Evolutionary conservation across 2,329 filamentous ascomycete genomes (phyloP).

Genomic region (Sporothrix euskadiensis): DNA sequence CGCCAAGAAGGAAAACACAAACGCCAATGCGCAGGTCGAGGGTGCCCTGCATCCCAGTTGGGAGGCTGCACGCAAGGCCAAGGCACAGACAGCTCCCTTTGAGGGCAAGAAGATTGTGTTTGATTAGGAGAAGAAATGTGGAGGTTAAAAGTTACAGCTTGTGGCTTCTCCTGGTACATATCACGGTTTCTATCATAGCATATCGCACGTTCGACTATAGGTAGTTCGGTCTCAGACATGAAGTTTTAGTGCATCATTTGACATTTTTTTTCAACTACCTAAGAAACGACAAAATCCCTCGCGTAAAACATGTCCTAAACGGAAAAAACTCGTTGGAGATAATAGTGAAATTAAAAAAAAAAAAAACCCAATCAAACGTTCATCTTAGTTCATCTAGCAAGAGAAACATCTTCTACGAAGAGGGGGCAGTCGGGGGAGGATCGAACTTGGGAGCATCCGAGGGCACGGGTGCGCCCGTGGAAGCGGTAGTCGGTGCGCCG

Average conservation of each 20-base stretch:
- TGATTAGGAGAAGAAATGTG: conserved; percentile 39
- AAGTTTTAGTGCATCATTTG: not conserved
- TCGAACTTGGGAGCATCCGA: conserved; percentile 32
- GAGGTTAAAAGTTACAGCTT: not conserved
- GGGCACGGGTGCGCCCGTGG: conserved; percentile 16
- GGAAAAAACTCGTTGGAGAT: not conserved
- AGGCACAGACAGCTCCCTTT: conserved; percentile 56
- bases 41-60: conserved; percentile 63
- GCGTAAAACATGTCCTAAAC: conserved; percentile 1
- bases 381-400: not conserved
- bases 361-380: not conserved
- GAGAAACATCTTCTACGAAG: conserved; percentile 13
- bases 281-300: not conserved
- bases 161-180: not conserved
- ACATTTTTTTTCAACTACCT: conserved; percentile 16
- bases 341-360: not conserved
- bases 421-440: conserved; percentile 31
- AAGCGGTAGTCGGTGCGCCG: not conserved
- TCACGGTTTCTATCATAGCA: not conserved
- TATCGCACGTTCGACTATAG: not conserved
- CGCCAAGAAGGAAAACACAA: conserved; percentile 30
- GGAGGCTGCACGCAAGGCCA: conserved; percentile 63
- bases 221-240: not conserved
- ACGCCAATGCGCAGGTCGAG: conserved; percentile 35
- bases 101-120: conserved; percentile 61